A percentile compares a stretch with the other conserved stretches of the same genome.
Evolutionary conservation across 129 eudicot genomes (phyloP).

Genomic region (Artemisia tridentata): DNA sequence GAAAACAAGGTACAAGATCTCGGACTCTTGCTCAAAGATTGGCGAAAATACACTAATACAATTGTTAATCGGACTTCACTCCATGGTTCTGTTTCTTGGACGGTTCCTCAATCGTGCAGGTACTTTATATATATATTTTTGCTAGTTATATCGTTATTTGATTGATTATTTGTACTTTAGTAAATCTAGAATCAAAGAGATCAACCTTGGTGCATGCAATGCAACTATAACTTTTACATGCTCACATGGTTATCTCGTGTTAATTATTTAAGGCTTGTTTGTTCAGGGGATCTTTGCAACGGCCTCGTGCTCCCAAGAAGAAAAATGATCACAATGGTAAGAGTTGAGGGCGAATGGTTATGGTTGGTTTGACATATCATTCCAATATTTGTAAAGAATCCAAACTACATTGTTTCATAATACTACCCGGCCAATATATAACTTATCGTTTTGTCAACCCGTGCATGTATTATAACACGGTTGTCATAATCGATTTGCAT

Average conservation of each 20-base stretch:
- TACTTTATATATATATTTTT: not conserved
- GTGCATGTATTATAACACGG: too few relatives aligned
- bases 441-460: too few relatives aligned
- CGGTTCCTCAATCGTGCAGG: constrained; percentile 47
- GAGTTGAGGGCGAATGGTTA: constrained; percentile 1
- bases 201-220: not conserved
- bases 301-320: constrained; percentile 28
- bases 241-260: not conserved
- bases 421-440: too few relatives aligned
- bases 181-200: not conserved
- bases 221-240: too few relatives aligned
- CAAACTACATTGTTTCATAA: not conserved
- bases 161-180: not conserved
- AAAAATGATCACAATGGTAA: constrained; percentile 16
- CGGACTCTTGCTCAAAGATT: constrained; percentile 46
- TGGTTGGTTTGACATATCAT: not conserved
- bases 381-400: not conserved
- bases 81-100: constrained; percentile 32
- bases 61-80: constrained; percentile 12
- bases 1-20: constrained; percentile 64
- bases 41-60: constrained; percentile 43
- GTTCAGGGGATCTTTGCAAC: constrained; percentile 20
- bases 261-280: not conserved
- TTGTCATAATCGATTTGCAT: too few relatives aligned
- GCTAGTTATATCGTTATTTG: not conserved